Base-by-base conservation (phyloP, 768 basidiomycete species). In the Naematelia encephala region DNA sequence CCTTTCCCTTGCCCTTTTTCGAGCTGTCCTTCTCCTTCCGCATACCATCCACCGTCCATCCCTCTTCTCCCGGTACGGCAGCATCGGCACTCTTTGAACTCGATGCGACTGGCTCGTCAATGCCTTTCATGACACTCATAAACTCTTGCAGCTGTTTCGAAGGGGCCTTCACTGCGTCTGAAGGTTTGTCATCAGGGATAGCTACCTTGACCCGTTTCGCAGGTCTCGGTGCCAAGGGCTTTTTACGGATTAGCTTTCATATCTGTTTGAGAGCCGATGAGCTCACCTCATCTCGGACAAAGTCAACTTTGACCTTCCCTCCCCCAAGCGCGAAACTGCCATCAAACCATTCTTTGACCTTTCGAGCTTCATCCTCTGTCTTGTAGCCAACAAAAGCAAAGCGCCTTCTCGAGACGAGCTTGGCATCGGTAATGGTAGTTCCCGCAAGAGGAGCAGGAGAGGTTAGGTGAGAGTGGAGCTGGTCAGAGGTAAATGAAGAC, bases 311-410 rank as follows among this genome's bases (percentile, higher is more conserved):
- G 49, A 97, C 84, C 61, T 86, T 83, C 8, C 86, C 82, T 5
- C 89, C 87, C 47, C 87, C 90, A 26, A 97, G 82, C 22, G 54
- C 65, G 73, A 87, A 98, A 0, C 87, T 89, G 22, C 83, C 81
- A 75, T 93, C 85, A 65, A 88, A 93, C 87, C 88, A 98, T 30
- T 86, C 83, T 72, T 83, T 84, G 0, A 89, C 92, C 3, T 81
- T 80, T 4, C 78, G 57, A 0, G 94, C 94, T 59, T 96, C 89
- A 26, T 82, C 80, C 27, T 86, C 81, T 0, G 86, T 83, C 78
- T 89, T 91, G 81, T 86, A 97, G 0, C 96, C 96, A 8, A 94
- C 81, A 70, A 98, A 99, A 0, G 89, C 96, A 74, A 99, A 93
- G 29, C 89, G 82, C 5, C 96, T 79, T 75, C 89, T 88, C 25